Evolutionary conservation across 2,329 filamentous ascomycete species (phyloP).

Genomic region (Arthrobotrys pseudoclavata): DNA sequence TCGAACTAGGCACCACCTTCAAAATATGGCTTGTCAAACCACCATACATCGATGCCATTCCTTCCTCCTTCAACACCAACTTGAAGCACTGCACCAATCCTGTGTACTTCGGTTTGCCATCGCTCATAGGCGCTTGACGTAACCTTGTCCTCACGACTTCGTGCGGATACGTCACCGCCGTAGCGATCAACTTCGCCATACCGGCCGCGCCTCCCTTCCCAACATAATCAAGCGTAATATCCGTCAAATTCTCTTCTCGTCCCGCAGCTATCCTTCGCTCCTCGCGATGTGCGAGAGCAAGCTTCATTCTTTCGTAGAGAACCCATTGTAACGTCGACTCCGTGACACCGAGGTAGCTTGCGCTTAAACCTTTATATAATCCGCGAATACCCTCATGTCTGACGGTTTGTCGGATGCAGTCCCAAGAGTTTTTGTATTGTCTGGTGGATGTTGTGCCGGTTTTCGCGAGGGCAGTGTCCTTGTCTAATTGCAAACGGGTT

Average conservation of each 20-base stretch:
- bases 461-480: conserved; percentile 76
- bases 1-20: conserved; percentile 88
- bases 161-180: conserved; percentile 89
- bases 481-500: conserved; percentile 91
- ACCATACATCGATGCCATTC: conserved; percentile 86
- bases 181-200: conserved; percentile 85
- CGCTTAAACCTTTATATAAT: conserved; percentile 90
- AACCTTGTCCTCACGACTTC: conserved; percentile 85
- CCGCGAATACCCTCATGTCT: conserved; percentile 83
- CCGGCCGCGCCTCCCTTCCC: conserved; percentile 85
- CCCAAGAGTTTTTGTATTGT: conserved; percentile 86
- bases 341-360: conserved; percentile 89
- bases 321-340: conserved; percentile 95
- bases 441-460: conserved; percentile 72
- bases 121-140: conserved; percentile 82
- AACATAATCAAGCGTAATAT: conserved; percentile 80
- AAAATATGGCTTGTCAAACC: conserved; percentile 92
- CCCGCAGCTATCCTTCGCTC: conserved; percentile 73
- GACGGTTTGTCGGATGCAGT: conserved; percentile 86
- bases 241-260: conserved; percentile 77
- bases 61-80: conserved; percentile 88
- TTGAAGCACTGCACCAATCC: conserved; percentile 90
- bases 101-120: conserved; percentile 84
- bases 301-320: conserved; percentile 92
- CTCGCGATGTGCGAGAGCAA: conserved; percentile 76